Percentiles rank a stretch among this genome's conserved stretches.
These are phyloP conservation scores for Borealophlyctis nickersoniae DNA, from an alignment of 192 early-diverging fungal species.

Conservation along the genomic window DNA sequence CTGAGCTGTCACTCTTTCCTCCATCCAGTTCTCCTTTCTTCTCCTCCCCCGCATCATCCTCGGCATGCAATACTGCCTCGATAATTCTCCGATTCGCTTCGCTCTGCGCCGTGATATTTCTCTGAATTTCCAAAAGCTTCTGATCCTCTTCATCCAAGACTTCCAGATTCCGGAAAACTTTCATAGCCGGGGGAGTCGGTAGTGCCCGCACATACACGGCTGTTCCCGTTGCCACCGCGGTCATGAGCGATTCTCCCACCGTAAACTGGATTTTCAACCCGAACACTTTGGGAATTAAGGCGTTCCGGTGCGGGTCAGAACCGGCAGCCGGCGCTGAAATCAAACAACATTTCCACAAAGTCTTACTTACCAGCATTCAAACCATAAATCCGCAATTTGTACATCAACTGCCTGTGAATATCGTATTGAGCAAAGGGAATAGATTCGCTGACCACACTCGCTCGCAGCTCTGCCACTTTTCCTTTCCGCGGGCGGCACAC, in stretches of 20 bases:
- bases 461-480: slow-evolving; percentile 61
- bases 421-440: slow-evolving; percentile 84
- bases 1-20: slow-evolving; percentile 9
- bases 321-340: no score
- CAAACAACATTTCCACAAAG: no score
- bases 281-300: no score
- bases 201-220: slow-evolving; percentile 68
- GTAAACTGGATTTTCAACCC: slow-evolving; percentile 58
- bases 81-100: slow-evolving; percentile 63
- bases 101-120: slow-evolving; percentile 61
- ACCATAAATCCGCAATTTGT: slow-evolving; percentile 73
- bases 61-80: no score
- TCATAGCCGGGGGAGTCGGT: slow-evolving; percentile 65
- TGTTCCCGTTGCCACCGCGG: slow-evolving; percentile 69
- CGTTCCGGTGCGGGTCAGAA: no score
- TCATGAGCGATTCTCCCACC: slow-evolving; percentile 56
- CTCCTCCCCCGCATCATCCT: slow-evolving; percentile 32
- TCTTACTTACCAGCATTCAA: no score
- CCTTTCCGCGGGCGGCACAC: slow-evolving; percentile 47
- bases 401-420: slow-evolving; percentile 74
- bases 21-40: slow-evolving; percentile 1
- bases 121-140: slow-evolving; percentile 65
- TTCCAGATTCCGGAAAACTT: slow-evolving; percentile 70
- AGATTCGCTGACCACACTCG: slow-evolving; percentile 68
- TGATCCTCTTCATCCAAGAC: slow-evolving; percentile 72